A percentile compares a stretch with the other conserved stretches of the same genome.
phyloP scores from a whole-genome alignment of 306 rosid genomes.

The Cyclanthera cordifolia region DNA sequence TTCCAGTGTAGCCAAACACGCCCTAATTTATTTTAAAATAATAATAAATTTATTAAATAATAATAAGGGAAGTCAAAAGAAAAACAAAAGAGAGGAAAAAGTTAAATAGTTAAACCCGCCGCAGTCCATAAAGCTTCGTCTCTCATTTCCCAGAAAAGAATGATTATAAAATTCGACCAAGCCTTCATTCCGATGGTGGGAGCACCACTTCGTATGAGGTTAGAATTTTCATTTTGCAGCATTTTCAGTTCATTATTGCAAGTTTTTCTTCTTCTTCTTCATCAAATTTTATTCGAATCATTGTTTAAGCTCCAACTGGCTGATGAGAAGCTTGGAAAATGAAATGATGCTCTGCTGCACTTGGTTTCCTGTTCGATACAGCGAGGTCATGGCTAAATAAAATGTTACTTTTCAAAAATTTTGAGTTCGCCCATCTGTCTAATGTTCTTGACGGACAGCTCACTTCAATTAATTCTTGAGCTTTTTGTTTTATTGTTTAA shows the following conservation, averaged over 20 bases:
- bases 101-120: background rate
- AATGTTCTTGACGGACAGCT: background rate
- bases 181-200: background rate
- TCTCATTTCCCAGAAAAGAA: background rate
- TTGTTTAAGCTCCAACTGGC: background rate
- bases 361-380: background rate
- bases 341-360: background rate
- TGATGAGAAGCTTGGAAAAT: background rate
- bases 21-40: no score
- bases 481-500: background rate
- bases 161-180: background rate
- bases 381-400: background rate
- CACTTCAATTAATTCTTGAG: background rate
- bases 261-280: background rate
- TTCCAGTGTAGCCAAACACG: no score
- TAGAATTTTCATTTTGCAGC: background rate
- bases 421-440: background rate
- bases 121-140: background rate
- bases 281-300: background rate
- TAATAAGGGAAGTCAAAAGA: background rate
- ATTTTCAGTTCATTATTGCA: background rate
- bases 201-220: constrained; percentile 5
- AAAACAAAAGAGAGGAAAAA: background rate
- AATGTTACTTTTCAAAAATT: background rate
- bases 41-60: background rate